Evolutionary conservation across 257 asterid species (phyloP).

Genomic region (Datura wrightii): DNA sequence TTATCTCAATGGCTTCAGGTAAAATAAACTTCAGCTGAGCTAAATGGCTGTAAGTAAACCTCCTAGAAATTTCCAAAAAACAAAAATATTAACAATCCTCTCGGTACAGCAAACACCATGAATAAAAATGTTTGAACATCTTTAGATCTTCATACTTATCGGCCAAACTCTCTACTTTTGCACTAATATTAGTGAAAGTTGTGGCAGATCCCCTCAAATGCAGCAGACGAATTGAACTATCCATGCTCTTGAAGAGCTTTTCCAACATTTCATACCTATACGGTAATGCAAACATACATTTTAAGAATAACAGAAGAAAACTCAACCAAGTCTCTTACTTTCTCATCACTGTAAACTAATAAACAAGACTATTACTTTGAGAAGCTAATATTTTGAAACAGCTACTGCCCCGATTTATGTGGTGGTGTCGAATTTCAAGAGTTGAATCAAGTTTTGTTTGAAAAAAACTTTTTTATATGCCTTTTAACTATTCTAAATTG

Average conservation of each 20-base stretch:
- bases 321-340: not conserved
- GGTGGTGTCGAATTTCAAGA: not conserved
- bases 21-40: slow-evolving; percentile 80
- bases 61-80: slow-evolving; percentile 52
- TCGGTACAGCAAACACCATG: not conserved
- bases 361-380: not conserved
- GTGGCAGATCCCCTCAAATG: slow-evolving; percentile 60
- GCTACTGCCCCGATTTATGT: not conserved
- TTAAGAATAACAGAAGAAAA: not conserved
- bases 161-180: slow-evolving; percentile 66
- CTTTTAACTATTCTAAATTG: not conserved
- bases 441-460: not conserved
- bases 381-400: not conserved
- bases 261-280: slow-evolving; percentile 68
- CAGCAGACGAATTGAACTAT: slow-evolving; percentile 79
- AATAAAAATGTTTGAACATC: not conserved
- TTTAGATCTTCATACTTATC: slow-evolving; percentile 57
- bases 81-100: not conserved
- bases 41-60: slow-evolving; percentile 68
- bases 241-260: slow-evolving; percentile 74
- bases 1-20: slow-evolving; percentile 79
- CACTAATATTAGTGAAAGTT: slow-evolving; percentile 62
- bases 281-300: not conserved
- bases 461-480: no score
- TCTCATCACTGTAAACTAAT: not conserved